Conservation (phyloP, 2,329 filamentous ascomycete genomes). For the Cucurbitaria berberidis region DNA sequence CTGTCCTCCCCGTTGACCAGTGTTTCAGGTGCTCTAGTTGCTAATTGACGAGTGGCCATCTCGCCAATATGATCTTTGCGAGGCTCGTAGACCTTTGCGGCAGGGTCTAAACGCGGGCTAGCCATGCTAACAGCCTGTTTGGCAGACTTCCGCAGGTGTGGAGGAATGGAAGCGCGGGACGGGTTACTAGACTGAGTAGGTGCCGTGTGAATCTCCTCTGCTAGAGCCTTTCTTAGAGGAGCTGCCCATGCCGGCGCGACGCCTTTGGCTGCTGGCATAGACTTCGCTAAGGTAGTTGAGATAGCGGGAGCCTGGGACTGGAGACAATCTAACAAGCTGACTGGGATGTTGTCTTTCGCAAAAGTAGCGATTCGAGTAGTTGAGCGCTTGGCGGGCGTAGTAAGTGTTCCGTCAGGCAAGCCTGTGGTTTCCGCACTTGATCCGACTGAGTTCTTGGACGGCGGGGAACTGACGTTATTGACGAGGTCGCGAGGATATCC, state of each 20-base stretch:
- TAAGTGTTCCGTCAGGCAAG: neutral
- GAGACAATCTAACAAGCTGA: neutral
- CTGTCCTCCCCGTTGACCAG: neutral
- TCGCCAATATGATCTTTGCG: neutral
- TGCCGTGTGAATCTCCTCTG: neutral
- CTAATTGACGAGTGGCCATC: neutral
- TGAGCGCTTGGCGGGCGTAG: neutral
- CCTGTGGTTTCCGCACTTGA: neutral
- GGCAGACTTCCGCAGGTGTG: conserved; percentile 1
- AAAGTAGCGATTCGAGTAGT: neutral
- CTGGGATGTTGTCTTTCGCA: neutral
- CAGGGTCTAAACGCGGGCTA: neutral
- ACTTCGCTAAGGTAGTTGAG: neutral
- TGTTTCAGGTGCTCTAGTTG: neutral
- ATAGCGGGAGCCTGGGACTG: neutral
- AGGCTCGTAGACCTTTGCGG: neutral
- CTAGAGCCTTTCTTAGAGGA: conserved; percentile 3
- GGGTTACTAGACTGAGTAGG: neutral
- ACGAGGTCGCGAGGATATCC: neutral
- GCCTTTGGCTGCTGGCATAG: neutral
- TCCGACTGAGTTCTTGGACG: neutral
- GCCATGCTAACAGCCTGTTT: neutral
- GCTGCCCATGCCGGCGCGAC: neutral
- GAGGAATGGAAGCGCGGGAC: neutral
- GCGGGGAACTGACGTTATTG: neutral